These are phyloP conservation scores for Yamadazyma kanchanaburiensis DNA, from an alignment of 1,139 yeast species.

Conservation along the genomic window DNA sequence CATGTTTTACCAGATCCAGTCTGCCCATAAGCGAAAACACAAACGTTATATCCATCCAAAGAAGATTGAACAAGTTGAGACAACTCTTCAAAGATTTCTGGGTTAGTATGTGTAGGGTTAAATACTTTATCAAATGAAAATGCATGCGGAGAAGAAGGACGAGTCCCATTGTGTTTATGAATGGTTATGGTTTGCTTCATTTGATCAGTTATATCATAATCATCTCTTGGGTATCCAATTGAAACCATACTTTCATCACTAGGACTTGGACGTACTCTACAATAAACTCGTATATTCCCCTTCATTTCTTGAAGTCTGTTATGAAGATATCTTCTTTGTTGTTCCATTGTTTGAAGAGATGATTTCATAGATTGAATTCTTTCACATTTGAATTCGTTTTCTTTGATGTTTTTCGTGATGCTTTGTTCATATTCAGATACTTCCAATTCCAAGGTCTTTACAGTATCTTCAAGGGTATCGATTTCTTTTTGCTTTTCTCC, in stretches of 20 bases:
- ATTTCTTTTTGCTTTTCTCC: constrained; percentile 20
- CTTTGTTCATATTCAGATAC: constrained; percentile 5
- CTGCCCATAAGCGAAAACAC: constrained; percentile 96
- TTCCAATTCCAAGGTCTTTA: constrained; percentile 8
- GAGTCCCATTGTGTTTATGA: constrained; percentile 5
- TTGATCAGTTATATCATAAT: constrained; percentile 35
- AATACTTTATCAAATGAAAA: constrained; percentile 84
- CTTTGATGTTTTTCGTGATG: constrained; percentile 6
- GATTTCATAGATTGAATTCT: constrained; percentile 9
- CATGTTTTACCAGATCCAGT: constrained; percentile 96
- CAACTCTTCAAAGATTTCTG: constrained; percentile 73
- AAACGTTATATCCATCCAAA: constrained; percentile 85
- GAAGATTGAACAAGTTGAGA: constrained; percentile 88
- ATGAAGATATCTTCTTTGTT: constrained; percentile 61
- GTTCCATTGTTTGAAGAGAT: constrained; percentile 19
- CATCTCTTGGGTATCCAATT: constrained; percentile 48
- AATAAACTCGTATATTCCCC: constrained; percentile 90
- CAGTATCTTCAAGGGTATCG: constrained; percentile 12
- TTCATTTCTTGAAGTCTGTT: constrained; percentile 78
- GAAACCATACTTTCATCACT: constrained; percentile 25
- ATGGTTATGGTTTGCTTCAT: constrained; percentile 37
- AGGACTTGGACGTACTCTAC: constrained; percentile 69
- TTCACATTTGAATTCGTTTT: constrained; percentile 8
- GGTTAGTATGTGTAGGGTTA: constrained; percentile 49
- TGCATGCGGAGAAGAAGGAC: constrained; percentile 16